Base-by-base conservation (phyloP, 345 rosid species). In the Conringia planisiliqua region DNA sequence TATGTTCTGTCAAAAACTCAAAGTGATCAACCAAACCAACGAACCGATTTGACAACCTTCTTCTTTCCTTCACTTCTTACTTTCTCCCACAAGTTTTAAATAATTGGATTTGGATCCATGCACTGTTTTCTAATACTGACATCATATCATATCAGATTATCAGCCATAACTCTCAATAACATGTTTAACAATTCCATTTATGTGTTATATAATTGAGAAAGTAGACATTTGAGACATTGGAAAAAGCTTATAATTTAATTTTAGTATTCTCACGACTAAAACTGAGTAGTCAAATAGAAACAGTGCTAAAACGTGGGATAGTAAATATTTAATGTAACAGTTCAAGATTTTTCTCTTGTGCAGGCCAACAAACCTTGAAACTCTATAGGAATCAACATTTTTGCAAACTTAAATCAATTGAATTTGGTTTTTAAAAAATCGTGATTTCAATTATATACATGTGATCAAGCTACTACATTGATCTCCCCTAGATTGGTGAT, bases 321-420 rank as follows among this genome's bases (percentile, higher is more conserved):
- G 1, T 26, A 36, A 36, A 20, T 16, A 36, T 36, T 43, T 9
- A 29, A 47, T 57, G 54, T 47, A 48, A 38, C 29, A 74, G 36
- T 38, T 66, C 60, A 46, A 39, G 20, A n/a, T 4, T 33, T 60
- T 60, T 59, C 38, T 75, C 67, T 5, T 30, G 44, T 40, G 48
- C 70, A 51, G 74, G 70, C 70, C 70, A 76, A 62, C 75, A 62
- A 76, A 76, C 75, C 58, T 76, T 76, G 69, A 68, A 76, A 61
- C 40, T 42, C 48, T 17, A 52, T 35, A 62, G 10, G 42, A 32
- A 11, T 51, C 17, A 33, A 69, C 30, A 10, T 12, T 50, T 12
- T 48, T 17, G 17, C 52, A 14, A 39, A 38, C 35, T 39, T 48
- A 11, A 22, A 51, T 12, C 50, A 48, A 13, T 20, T 40, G 35